Percentiles rank a stretch among this genome's conserved stretches.
Evolutionary conservation across 1,284 basidiomycete species (phyloP).

Genomic region (Sparassis latifolia): DNA sequence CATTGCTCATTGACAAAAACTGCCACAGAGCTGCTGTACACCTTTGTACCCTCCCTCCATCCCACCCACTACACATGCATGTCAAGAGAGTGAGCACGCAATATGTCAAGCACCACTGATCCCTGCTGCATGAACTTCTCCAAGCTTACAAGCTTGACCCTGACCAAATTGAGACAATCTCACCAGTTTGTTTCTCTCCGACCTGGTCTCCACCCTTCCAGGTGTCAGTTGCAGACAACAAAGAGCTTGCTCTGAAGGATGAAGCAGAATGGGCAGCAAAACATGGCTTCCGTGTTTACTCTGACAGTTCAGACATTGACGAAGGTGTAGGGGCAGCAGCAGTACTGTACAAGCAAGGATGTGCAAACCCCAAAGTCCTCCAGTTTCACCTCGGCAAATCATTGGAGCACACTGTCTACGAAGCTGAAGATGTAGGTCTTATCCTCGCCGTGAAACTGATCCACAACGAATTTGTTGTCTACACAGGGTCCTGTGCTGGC

Average conservation of each 20-base stretch:
- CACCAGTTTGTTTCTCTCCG: no score
- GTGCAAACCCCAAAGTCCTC: background rate
- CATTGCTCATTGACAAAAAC: background rate
- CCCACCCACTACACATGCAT: no score
- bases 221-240: background rate
- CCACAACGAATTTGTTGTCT: background rate
- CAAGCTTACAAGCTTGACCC: background rate
- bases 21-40: background rate
- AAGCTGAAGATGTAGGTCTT: background rate
- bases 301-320: background rate
- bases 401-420: background rate
- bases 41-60: background rate
- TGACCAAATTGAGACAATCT: background rate
- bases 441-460: slow-evolving; percentile 4
- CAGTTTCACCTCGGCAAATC: background rate
- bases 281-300: background rate
- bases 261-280: background rate
- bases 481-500: slow-evolving; percentile 5
- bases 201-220: background rate
- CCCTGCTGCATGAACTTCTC: background rate
- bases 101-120: background rate
- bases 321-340: background rate
- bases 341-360: background rate
- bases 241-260: background rate
- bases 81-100: background rate